phyloP scores from a whole-genome alignment of 2,329 filamentous ascomycete genomes.

The Colletotrichum lindemuthianum region DNA sequence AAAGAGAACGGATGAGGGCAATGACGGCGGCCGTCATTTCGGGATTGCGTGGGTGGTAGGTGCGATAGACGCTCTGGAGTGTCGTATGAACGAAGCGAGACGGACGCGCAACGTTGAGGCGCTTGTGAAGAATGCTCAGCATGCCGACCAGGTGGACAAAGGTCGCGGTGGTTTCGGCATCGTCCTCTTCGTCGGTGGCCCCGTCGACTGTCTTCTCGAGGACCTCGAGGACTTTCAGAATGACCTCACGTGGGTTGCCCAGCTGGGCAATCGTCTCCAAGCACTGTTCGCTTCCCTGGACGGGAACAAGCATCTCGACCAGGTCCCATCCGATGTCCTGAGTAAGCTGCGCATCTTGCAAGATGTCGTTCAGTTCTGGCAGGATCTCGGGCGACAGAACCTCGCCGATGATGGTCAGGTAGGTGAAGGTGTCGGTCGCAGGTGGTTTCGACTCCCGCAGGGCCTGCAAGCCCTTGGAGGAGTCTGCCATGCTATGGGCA shows the following conservation, averaged over 20 bases:
- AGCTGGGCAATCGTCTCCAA: constrained; percentile 79
- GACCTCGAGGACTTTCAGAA: constrained; percentile 81
- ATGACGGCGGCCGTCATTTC: constrained; percentile 77
- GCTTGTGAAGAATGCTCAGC: constrained; percentile 76
- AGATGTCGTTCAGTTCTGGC: constrained; percentile 73
- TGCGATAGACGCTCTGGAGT: constrained; percentile 75
- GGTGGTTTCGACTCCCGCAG: constrained; percentile 61
- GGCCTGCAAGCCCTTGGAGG: constrained; percentile 54
- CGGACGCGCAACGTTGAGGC: constrained; percentile 81
- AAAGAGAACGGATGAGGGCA: constrained; percentile 75
- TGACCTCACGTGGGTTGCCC: constrained; percentile 83
- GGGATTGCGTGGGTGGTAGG: constrained; percentile 71
- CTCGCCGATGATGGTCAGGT: constrained; percentile 81
- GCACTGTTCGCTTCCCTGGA: constrained; percentile 75
- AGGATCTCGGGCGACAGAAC: constrained; percentile 74
- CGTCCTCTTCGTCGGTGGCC: constrained; percentile 51
- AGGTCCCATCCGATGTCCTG: constrained; percentile 87
- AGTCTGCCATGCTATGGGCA: constrained; percentile 38
- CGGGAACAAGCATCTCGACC: constrained; percentile 76
- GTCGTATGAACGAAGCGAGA: constrained; percentile 82
- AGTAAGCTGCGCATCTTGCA: constrained; percentile 75
- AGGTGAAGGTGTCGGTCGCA: constrained; percentile 75
- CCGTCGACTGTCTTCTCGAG: constrained; percentile 64
- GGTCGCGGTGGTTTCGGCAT: constrained; percentile 53
- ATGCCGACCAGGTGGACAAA: constrained; percentile 78